Conservation (phyloP, 805 yeast species). For the Starmera amethionina region DNA sequence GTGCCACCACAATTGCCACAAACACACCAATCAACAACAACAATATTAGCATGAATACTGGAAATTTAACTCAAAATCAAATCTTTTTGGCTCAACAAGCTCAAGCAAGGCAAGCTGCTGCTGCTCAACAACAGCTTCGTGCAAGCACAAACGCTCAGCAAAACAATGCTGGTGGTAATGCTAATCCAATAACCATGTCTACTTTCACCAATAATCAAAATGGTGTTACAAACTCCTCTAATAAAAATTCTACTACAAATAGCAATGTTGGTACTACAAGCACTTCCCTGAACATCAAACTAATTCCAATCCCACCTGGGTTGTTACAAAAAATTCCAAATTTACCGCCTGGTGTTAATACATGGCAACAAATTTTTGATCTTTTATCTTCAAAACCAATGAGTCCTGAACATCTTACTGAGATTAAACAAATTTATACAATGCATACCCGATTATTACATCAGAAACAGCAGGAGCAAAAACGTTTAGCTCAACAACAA, state of each 20-base stretch:
- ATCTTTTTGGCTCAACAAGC: constrained; percentile 37
- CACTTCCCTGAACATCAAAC: constrained; percentile 37
- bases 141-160: too few relatives aligned
- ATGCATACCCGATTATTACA: constrained; percentile 52
- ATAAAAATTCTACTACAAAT: too few relatives aligned
- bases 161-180: too few relatives aligned
- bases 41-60: constrained; percentile 14
- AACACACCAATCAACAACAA: constrained; percentile 11
- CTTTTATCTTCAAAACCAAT: constrained; percentile 48
- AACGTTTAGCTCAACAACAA: constrained; percentile 3
- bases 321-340: constrained; percentile 60
- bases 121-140: constrained; percentile 2
- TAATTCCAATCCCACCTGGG: constrained; percentile 63
- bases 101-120: constrained; percentile 41
- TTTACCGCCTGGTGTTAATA: constrained; percentile 66
- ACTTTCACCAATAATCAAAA: too few relatives aligned
- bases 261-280: too few relatives aligned
- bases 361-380: constrained; percentile 74
- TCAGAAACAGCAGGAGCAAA: constrained; percentile 29
- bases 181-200: too few relatives aligned
- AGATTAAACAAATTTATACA: constrained; percentile 57
- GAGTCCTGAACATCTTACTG: constrained; percentile 45
- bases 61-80: constrained; percentile 18
- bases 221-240: too few relatives aligned
- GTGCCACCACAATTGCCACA: neutral